These are phyloP conservation scores for Fonsecaea monophora DNA, from an alignment of 2,329 filamentous ascomycete genomes.

Conservation along the genomic window DNA sequence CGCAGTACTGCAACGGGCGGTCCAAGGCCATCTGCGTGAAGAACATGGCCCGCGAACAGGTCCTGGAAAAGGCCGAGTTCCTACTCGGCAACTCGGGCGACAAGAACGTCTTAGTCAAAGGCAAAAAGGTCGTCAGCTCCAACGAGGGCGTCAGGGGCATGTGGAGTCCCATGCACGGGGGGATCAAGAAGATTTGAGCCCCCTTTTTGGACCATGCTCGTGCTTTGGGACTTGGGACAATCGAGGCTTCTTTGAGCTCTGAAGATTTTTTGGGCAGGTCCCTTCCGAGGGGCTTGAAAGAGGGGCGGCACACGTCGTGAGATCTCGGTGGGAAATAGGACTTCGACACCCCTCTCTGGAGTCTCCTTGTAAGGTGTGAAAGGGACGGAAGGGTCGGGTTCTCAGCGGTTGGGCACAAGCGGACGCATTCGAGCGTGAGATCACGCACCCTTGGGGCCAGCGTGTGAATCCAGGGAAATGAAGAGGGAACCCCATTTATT, in stretches of 20 bases:
- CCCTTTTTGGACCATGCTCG: neutral
- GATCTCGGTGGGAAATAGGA: too few species aligned
- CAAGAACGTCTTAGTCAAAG: slow-evolving; percentile 59
- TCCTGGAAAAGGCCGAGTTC: slow-evolving; percentile 74
- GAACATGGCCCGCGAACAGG: slow-evolving; percentile 80
- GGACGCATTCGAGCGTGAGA: too few species aligned
- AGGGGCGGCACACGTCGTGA: too few species aligned
- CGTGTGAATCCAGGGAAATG: too few species aligned
- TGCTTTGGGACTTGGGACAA: neutral
- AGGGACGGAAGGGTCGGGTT: too few species aligned
- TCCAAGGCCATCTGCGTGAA: slow-evolving; percentile 86
- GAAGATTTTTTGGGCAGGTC: neutral
- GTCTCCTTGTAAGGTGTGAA: too few species aligned
- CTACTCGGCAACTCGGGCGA: slow-evolving; percentile 56
- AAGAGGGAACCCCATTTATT: too few species aligned
- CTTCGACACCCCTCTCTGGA: too few species aligned
- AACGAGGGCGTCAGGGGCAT: slow-evolving; percentile 71
- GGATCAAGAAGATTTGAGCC: slow-evolving; percentile 57
- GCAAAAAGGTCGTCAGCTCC: slow-evolving; percentile 64
- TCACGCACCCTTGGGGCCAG: too few species aligned
- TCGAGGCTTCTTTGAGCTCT: neutral
- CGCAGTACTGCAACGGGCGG: slow-evolving; percentile 89
- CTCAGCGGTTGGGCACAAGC: too few species aligned
- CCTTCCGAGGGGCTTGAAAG: too few species aligned
- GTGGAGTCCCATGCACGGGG: slow-evolving; percentile 69